Conservation (phyloP, 2,329 filamentous ascomycete genomes). For the Alternaria sp. region DNA sequence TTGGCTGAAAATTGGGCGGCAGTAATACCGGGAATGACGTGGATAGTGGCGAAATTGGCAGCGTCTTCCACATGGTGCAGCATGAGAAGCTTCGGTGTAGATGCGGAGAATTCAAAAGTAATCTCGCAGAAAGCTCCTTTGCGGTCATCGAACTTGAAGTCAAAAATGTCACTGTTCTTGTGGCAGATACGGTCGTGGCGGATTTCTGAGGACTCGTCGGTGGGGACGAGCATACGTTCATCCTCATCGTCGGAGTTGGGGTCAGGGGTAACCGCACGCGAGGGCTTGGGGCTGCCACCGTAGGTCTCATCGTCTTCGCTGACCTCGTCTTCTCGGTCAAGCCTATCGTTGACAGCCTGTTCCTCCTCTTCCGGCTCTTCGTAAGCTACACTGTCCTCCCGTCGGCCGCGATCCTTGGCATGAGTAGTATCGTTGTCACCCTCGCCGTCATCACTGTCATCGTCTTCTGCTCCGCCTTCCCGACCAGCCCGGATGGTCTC, state of each 20-base stretch:
- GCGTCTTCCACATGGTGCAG: conserved; percentile 87
- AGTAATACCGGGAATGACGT: conserved; percentile 81
- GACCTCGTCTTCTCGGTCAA: conserved; percentile 64
- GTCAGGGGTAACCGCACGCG: conserved; percentile 45
- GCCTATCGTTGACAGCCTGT: conserved; percentile 72
- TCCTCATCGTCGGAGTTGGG: conserved; percentile 39
- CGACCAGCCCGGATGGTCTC: conserved; percentile 36
- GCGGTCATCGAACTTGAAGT: conserved; percentile 81
- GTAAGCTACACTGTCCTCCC: conserved; percentile 84
- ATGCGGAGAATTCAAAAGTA: conserved; percentile 80
- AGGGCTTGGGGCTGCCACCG: conserved; percentile 55
- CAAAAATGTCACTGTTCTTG: conserved; percentile 68
- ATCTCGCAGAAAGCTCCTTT: conserved; percentile 79
- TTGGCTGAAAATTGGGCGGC: conserved; percentile 70
- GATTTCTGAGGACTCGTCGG: conserved; percentile 42
- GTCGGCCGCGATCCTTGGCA: conserved; percentile 77
- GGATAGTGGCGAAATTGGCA: conserved; percentile 80
- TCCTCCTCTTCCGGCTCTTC: conserved; percentile 94
- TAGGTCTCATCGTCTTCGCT: conserved; percentile 61
- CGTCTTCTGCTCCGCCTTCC: conserved; percentile 69
- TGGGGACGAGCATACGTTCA: conserved; percentile 32
- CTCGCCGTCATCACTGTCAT: conserved; percentile 74
- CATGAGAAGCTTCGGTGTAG: conserved; percentile 90
- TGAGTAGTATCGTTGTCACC: conserved; percentile 66
- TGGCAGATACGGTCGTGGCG: conserved; percentile 53